A percentile compares a stretch with the other conserved stretches of the same genome.
Conservation (phyloP, 2,329 filamentous ascomycete species). For the Elsinoe australis region DNA sequence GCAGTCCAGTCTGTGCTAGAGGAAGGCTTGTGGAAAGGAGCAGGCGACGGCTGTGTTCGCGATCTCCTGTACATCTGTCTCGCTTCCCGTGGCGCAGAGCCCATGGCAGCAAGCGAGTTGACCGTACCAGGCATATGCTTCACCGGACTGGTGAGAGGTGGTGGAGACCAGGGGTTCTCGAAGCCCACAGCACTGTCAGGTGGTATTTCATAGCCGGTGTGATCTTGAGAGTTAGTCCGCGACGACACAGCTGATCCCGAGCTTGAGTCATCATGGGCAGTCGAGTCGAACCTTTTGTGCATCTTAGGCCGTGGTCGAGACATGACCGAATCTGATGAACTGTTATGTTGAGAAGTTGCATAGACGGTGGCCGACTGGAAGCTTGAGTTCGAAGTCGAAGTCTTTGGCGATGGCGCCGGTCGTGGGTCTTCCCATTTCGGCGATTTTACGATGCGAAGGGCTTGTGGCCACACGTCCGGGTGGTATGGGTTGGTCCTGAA, state of each 20-base stretch:
- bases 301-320: slow-evolving; percentile 7
- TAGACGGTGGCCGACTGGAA: neutral
- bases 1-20: slow-evolving; percentile 9
- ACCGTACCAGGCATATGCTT: neutral
- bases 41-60: neutral
- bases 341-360: neutral
- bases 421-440: slow-evolving; percentile 10
- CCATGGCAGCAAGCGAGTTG: slow-evolving; percentile 13
- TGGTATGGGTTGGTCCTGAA: too few relatives aligned
- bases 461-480: slow-evolving; percentile 14
- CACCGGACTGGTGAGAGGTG: neutral
- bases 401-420: neutral
- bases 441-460: slow-evolving; percentile 7
- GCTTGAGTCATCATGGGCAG: slow-evolving; percentile 5
- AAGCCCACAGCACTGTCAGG: slow-evolving; percentile 8
- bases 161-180: neutral
- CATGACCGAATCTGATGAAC: slow-evolving; percentile 8
- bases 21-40: neutral
- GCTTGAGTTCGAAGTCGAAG: neutral
- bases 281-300: slow-evolving; percentile 1
- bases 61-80: neutral
- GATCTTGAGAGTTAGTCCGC: neutral
- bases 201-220: neutral
- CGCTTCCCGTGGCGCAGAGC: slow-evolving; percentile 8
- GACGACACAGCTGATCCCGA: neutral